Percentiles rank a stretch among this genome's conserved stretches.
Conservation (phyloP, 2,329 filamentous ascomycete genomes). For the Immersiporthe knoxdaviesiana region DNA sequence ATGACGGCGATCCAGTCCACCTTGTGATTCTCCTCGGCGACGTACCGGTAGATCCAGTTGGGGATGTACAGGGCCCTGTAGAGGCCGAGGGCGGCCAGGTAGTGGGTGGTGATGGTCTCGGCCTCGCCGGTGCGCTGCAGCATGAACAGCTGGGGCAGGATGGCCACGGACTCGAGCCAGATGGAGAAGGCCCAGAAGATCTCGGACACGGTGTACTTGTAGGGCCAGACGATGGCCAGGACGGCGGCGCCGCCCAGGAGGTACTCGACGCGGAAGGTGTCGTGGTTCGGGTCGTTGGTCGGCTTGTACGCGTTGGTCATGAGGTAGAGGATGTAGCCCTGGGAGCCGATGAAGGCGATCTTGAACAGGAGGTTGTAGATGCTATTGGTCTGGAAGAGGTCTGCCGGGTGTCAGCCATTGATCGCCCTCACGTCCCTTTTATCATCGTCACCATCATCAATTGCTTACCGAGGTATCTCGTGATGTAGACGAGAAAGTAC, state of each 20-base stretch:
- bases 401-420: conserved; percentile 45
- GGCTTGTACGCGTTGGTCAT: conserved; percentile 98
- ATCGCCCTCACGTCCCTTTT: background rate
- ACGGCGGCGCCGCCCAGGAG: conserved; percentile 79
- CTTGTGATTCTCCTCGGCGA: conserved; percentile 71
- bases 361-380: conserved; percentile 96
- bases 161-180: conserved; percentile 96
- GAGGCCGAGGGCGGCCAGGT: conserved; percentile 87
- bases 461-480: conserved; percentile 80
- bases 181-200: conserved; percentile 98
- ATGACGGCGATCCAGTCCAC: conserved; percentile 84
- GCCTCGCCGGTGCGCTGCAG: conserved; percentile 96
- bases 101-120: conserved; percentile 99
- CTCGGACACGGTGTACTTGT: conserved; percentile 80
- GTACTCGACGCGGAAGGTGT: conserved; percentile 97
- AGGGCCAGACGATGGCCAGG: conserved; percentile 81
- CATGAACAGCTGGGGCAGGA: conserved; percentile 97
- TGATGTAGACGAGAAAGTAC: conserved; percentile 92
- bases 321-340: conserved; percentile 93
- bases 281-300: conserved; percentile 93
- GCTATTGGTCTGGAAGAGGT: conserved; percentile 83
- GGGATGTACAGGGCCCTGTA: conserved; percentile 97
- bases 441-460: background rate
- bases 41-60: conserved; percentile 95
- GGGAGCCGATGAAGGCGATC: conserved; percentile 87